Evolutionary conservation across 1,139 yeast species (phyloP), one percentile per base, ranked within the genome.

Genomic region (Protomyces gravidus): DNA sequence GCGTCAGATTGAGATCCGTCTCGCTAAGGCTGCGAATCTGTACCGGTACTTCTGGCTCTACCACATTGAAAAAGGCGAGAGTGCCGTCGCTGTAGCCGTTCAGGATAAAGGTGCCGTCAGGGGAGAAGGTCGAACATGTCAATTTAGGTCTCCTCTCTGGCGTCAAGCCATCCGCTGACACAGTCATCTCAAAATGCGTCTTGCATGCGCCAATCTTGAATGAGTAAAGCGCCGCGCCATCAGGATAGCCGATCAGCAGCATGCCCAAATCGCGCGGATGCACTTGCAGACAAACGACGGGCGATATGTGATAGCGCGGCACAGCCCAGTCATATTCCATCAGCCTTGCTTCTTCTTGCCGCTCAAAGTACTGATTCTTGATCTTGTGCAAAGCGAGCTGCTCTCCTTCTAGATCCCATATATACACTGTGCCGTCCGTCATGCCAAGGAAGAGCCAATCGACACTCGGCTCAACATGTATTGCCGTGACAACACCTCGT

Each of bases 261-360:
- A 85, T 78, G 0, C 96, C 94, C 9, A 89, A 78, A 70, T 92
- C 97, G 64, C 97, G 78, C 1, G 99, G 98, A 67, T 89, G 95
- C 80, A 95, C 78, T 64, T 82, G 82, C 1, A 92, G 71, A 0
- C 83, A 76, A 1, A 82, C 69, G 1, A 89, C 92, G 0, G 89
- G 84, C 0, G 85, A 79, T 6, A 61, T 46, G 21, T 62, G 62
- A 21, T 59, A 59, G 4, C 52, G 55, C 3, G 65, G 64, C 2
- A 62, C 60, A 4, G 64, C 66, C 7, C 71, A 66, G 27, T 15
- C 66, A 60, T 9, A 72, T 66, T 9, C 53, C 61, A 49, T 58
- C 13, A 57, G 19, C 13, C 51, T 36, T 61, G 61, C 62, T 21
- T 60, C 55, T 15, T 58, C 51, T 23, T 62, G 55, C 39, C 63